Percentiles rank a stretch among this genome's conserved stretches.
phyloP scores from a whole-genome alignment of 106 monocot genomes.

The Dioscorea alata region DNA sequence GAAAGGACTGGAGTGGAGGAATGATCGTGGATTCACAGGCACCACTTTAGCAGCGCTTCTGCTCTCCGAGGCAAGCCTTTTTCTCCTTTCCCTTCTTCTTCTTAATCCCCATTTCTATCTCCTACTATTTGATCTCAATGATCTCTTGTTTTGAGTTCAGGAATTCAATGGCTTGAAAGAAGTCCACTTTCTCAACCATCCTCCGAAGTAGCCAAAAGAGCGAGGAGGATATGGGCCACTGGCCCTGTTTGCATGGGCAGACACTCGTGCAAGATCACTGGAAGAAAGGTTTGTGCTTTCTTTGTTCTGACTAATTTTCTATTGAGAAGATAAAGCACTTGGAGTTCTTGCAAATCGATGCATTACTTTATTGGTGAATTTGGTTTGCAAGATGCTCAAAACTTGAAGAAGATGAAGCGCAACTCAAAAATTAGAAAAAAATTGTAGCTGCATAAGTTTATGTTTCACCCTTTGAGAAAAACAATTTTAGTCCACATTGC shows the following conservation, averaged over 20 bases:
- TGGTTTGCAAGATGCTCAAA: conserved; percentile 64
- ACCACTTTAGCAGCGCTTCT: conserved; percentile 6
- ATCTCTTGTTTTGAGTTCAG: neutral
- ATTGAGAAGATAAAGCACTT: neutral
- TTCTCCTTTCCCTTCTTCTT: neutral
- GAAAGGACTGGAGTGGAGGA: conserved; percentile 43
- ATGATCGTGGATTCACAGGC: conserved; percentile 68
- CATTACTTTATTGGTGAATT: neutral
- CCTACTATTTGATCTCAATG: neutral
- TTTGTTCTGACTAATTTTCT: neutral
- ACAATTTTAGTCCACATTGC: too few relatives aligned
- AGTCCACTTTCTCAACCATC: neutral
- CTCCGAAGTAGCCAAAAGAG: conserved; percentile 1
- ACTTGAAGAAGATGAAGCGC: conserved; percentile 76
- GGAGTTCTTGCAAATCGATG: neutral
- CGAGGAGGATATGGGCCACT: conserved; percentile 47
- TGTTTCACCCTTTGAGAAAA: neutral
- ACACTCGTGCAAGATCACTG: conserved; percentile 75
- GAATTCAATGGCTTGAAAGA: conserved; percentile 18
- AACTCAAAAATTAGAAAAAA: conserved; percentile 70
- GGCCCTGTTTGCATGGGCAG: conserved; percentile 62
- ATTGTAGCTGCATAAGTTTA: conserved; percentile 69
- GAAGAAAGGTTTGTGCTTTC: conserved; percentile 50
- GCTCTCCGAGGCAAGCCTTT: conserved; percentile 13
- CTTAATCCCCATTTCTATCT: neutral